Percentiles rank a stretch among this genome's conserved stretches.
These are phyloP conservation scores for Penicillium vulpinum DNA, from an alignment of 2,329 filamentous ascomycete species.

Conservation along the genomic window DNA sequence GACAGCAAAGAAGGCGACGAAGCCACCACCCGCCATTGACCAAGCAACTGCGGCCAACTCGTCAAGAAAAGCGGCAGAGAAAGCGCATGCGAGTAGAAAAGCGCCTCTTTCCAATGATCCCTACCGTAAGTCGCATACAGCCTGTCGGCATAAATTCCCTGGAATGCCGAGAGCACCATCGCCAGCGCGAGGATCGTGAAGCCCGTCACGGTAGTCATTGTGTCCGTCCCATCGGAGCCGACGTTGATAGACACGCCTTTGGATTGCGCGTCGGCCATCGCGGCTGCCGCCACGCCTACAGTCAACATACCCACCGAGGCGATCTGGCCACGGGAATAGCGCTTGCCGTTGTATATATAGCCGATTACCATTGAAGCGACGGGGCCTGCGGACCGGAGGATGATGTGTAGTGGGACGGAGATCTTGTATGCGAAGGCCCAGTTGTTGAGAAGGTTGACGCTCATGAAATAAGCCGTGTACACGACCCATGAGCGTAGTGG, in stretches of 20 bases:
- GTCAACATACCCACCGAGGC: conserved; percentile 81
- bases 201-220: conserved; percentile 57
- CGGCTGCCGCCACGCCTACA: conserved; percentile 79
- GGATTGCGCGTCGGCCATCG: conserved; percentile 81
- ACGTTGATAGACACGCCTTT: conserved; percentile 59
- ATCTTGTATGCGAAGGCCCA: conserved; percentile 97
- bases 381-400: conserved; percentile 89
- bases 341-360: conserved; percentile 74
- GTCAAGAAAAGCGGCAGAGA: conserved; percentile 48
- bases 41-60: conserved; percentile 35
- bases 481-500: conserved; percentile 81
- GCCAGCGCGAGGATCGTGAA: conserved; percentile 82
- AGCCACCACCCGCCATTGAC: conserved; percentile 39
- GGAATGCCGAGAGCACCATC: conserved; percentile 85
- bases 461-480: conserved; percentile 88
- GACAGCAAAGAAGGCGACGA: conserved; percentile 36
- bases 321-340: conserved; percentile 77
- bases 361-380: conserved; percentile 95
- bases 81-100: conserved; percentile 79
- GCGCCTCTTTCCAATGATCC: conserved; percentile 86
- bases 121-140: conserved; percentile 81
- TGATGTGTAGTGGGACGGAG: conserved; percentile 94
- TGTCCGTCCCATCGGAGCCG: conserved; percentile 31
- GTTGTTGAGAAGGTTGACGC: conserved; percentile 94
- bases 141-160: conserved; percentile 92